Evolutionary conservation across 2,329 filamentous ascomycete genomes (phyloP), one percentile per base, ranked within the genome.

Genomic region (Sphaerulina vaccinii): DNA sequence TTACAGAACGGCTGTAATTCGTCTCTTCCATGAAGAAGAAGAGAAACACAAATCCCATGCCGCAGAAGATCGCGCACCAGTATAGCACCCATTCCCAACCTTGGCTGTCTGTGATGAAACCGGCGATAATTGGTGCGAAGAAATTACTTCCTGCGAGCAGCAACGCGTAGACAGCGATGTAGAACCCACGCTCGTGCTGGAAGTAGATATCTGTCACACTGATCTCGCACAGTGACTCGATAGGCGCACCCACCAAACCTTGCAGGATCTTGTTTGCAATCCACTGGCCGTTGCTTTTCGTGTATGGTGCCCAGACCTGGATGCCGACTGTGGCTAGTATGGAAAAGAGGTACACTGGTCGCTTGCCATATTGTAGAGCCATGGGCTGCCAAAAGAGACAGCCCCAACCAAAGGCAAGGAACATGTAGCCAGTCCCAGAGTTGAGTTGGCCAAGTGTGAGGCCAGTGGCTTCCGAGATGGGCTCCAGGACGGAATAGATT

Each of bases 21-120:
- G 81, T 82, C 64, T 84, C 81, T 64, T 84, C 81, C 71, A 82
- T 76, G 63, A 78, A 76, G 59, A 84, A 78, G 68, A 81, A 82
- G 1, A 79, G 66, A 56, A 81, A 72, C 15, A 83, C 59, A 32
- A 79, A 76, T 8, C 68, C 71, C 1, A 76, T 65, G 1, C 67
- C 78, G 2, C 69, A 65, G 56, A 83, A 73, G 22, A 84, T 82
- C 3, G 80, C 77, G 27, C 75, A 75, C 71, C 78, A 81, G 58
- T 60, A 64, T 13, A 78, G 68, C 13, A 74, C 71, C 75, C 77
- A 80, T 48, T 71, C 55, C 77, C 77, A 80, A 2, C 76, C 75
- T 53, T 72, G 69, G 1, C 70, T 70, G 36, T 79, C 71, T 32
- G 70, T 69, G 53, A 81, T 75, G 59, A 75, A 80, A 1, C 78